Evolutionary conservation across 2,329 filamentous ascomycete species (phyloP).

Genomic region (Pyricularia pennisetigena): DNA sequence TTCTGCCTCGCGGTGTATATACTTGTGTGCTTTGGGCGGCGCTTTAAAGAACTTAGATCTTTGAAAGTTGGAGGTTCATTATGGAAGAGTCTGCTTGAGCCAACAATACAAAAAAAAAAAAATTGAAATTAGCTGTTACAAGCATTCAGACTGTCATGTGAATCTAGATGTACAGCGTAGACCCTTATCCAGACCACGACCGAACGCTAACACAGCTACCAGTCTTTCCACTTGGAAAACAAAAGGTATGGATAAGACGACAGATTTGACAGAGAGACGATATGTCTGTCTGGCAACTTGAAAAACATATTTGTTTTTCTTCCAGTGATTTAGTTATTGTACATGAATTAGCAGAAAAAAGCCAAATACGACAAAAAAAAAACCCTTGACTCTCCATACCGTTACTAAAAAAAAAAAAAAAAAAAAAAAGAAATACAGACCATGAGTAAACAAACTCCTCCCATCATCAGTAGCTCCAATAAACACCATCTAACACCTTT

Average conservation of each 20-base stretch:
- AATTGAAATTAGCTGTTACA: neutral
- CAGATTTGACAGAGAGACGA: no score
- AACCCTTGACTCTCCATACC: no score
- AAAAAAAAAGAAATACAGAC: no score
- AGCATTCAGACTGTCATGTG: neutral
- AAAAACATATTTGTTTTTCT: neutral
- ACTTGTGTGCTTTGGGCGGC: neutral
- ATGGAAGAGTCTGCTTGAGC: neutral
- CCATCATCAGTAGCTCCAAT: neutral
- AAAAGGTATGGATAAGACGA: no score
- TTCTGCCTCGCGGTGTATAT: neutral
- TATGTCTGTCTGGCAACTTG: no score
- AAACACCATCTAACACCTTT: neutral
- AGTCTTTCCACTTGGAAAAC: no score
- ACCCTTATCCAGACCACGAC: no score
- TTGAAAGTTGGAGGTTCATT: neutral
- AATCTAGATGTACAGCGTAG: no score
- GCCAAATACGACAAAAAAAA: no score
- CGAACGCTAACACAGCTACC: no score
- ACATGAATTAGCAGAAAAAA: neutral
- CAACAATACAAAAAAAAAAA: neutral
- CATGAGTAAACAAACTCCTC: no score
- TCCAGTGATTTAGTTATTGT: neutral
- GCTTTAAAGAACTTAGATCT: neutral
- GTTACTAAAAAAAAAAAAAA: no score